Conservation (phyloP, 164 flowering plant genomes). For the Piper betle region DNA sequence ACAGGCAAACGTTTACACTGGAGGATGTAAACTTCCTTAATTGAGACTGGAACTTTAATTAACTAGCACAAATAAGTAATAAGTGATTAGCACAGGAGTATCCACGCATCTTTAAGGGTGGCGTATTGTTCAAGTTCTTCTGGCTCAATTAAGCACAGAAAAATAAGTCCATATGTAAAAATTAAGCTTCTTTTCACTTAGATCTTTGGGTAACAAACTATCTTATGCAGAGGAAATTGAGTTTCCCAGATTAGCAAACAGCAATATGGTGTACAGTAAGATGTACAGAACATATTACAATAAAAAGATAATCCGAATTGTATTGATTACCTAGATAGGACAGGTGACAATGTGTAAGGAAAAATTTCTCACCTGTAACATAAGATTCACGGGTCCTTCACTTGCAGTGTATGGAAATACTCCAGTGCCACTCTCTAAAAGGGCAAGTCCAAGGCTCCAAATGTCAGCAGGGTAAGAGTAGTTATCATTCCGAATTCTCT, state of each 20-base stretch:
- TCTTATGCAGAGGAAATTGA: too few relatives aligned
- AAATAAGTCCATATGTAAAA: too few relatives aligned
- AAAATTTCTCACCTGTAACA: constrained; percentile 64
- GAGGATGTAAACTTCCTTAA: background rate
- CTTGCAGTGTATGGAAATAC: constrained; percentile 92
- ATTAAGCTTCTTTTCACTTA: too few relatives aligned
- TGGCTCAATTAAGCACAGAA: background rate
- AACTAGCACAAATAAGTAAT: background rate
- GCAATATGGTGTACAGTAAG: too few relatives aligned
- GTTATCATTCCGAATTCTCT: constrained; percentile 81
- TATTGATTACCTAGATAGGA: background rate
- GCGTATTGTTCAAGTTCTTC: too few relatives aligned
- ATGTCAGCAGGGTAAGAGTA: constrained; percentile 99
- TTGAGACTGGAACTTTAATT: background rate
- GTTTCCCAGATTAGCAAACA: too few relatives aligned
- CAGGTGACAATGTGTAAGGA: background rate
- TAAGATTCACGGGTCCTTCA: constrained; percentile 93
- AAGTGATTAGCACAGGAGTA: background rate
- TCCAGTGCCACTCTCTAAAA: constrained; percentile 96
- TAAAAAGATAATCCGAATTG: too few relatives aligned
- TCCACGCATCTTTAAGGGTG: background rate
- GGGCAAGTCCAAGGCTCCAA: constrained; percentile 98
- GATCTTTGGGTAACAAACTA: too few relatives aligned
- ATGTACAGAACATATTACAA: too few relatives aligned
- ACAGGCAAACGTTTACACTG: background rate